A percentile compares a stretch with the other conserved stretches of the same genome.
These are phyloP conservation scores for Hyaloscypha bicolor DNA, from an alignment of 495 filamentous ascomycete species.

Conservation along the genomic window DNA sequence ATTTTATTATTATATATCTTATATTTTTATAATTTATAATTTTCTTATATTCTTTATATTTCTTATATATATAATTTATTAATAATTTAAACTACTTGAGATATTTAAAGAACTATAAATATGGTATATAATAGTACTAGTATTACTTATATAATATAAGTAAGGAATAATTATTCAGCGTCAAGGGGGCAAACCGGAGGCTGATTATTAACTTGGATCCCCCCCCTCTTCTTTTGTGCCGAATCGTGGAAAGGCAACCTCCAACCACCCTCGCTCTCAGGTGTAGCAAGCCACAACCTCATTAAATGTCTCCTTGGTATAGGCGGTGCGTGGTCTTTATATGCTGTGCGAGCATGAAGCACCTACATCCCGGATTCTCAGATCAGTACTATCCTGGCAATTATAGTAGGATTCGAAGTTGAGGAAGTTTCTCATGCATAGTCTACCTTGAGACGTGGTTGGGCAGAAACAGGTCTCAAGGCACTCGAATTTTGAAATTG, in stretches of 20 bases:
- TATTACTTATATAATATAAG: no score
- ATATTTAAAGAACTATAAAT: no score
- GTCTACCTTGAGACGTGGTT: neutral
- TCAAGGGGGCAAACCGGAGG: constrained; percentile 63
- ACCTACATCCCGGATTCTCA: constrained; percentile 28
- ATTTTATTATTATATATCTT: neutral
- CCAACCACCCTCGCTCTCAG: constrained; percentile 85
- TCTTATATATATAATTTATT: no score
- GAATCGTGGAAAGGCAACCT: constrained; percentile 79
- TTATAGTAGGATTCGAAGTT: neutral
- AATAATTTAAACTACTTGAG: no score
- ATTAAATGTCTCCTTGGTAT: constrained; percentile 74
- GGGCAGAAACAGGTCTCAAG: neutral
- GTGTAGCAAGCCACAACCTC: constrained; percentile 80
- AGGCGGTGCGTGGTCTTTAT: constrained; percentile 64
- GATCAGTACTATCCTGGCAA: neutral
- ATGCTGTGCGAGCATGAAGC: constrained; percentile 69
- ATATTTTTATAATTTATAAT: no score
- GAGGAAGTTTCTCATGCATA: neutral
- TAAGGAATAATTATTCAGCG: constrained; percentile 57
- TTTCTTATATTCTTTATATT: no score
- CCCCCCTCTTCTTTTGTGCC: constrained; percentile 80
- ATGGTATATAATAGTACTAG: no score
- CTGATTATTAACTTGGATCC: constrained; percentile 82
- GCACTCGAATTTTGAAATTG: neutral